A percentile compares a stretch with the other conserved stretches of the same genome.
Evolutionary conservation across 2,329 filamentous ascomycete species (phyloP).

Genomic region (Chrysoporthe cubensis): DNA sequence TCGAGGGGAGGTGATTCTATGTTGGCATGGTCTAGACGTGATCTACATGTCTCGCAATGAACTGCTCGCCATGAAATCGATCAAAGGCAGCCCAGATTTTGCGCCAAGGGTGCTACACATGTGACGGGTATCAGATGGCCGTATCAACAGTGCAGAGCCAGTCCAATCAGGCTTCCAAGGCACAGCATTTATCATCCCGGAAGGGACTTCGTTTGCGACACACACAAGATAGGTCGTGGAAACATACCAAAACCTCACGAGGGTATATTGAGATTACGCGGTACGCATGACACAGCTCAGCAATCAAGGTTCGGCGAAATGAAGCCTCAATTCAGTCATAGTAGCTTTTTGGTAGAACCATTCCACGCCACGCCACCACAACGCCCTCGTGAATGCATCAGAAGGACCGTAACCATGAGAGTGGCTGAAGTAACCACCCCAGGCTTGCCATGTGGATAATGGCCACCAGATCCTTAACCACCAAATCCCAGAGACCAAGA

Average conservation of each 20-base stretch:
- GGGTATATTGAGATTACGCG: neutral
- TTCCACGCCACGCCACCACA: slow-evolving; percentile 40
- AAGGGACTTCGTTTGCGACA: neutral
- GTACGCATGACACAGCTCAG: neutral
- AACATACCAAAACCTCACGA: neutral
- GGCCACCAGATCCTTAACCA: slow-evolving; percentile 21
- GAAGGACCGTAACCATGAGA: slow-evolving; percentile 15
- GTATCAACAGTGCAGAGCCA: neutral
- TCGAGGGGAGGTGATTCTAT: slow-evolving; percentile 20
- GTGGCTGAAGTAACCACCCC: slow-evolving; percentile 26
- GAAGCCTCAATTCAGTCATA: slow-evolving; percentile 31
- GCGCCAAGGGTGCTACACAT: neutral
- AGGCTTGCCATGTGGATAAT: slow-evolving; percentile 15
- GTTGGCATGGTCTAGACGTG: neutral
- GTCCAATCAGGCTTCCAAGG: neutral
- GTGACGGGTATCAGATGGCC: neutral
- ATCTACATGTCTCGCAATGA: neutral
- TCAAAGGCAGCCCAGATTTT: neutral
- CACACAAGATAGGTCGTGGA: too few relatives aligned
- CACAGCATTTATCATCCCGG: neutral
- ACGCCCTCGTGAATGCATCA: slow-evolving; percentile 37
- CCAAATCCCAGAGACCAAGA: slow-evolving; percentile 21
- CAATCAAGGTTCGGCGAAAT: slow-evolving; percentile 10
- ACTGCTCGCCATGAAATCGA: neutral
- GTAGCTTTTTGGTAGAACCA: slow-evolving; percentile 34